Conservation (phyloP, 805 yeast genomes). For the Candida sithepensis region DNA sequence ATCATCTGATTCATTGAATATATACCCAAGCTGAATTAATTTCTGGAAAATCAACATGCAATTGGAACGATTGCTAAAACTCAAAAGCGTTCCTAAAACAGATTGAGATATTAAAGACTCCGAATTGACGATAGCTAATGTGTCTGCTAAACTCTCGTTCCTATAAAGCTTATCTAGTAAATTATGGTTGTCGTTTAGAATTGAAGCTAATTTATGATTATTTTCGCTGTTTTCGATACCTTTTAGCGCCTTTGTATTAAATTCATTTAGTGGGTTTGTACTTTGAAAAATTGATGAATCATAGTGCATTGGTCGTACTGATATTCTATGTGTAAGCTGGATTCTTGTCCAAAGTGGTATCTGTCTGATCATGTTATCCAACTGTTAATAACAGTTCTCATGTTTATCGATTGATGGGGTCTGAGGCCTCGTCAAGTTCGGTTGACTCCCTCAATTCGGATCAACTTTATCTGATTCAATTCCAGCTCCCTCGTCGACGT, state of each 20-base stretch:
- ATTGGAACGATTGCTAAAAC: background rate
- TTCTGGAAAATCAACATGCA: conserved; percentile 5
- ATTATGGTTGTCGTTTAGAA: background rate
- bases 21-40: conserved; percentile 6
- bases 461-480: too few relatives aligned
- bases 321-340: background rate
- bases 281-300: background rate
- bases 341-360: background rate
- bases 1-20: conserved; percentile 3
- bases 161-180: background rate
- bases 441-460: too few relatives aligned
- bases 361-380: background rate
- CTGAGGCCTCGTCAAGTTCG: too few relatives aligned
- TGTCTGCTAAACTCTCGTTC: background rate
- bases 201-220: background rate
- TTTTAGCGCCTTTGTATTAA: background rate
- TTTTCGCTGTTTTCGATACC: background rate
- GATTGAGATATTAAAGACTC: background rate
- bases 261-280: background rate
- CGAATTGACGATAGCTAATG: background rate
- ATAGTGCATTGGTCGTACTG: background rate
- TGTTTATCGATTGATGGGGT: background rate
- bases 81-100: background rate
- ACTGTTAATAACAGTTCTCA: background rate
- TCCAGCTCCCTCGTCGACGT: too few relatives aligned